A percentile compares a stretch with the other conserved stretches of the same genome.
phyloP scores from a whole-genome alignment of 805 yeast species.

The Naumovozyma baii region DNA sequence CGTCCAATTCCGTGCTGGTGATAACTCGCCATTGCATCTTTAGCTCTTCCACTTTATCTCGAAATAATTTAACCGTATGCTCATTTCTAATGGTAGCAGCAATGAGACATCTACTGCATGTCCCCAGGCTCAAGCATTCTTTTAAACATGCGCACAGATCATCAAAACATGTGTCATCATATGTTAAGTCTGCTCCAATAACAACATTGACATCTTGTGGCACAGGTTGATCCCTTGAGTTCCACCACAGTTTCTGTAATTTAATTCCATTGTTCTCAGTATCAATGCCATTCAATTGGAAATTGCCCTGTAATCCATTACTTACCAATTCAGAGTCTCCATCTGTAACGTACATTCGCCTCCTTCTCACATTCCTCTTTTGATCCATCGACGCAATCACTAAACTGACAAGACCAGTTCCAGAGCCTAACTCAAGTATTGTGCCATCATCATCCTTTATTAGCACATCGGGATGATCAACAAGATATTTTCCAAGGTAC shows the following conservation, averaged over 20 bases:
- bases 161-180: slow-evolving; percentile 55
- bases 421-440: slow-evolving; percentile 77
- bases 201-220: slow-evolving; percentile 41
- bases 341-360: slow-evolving; percentile 22
- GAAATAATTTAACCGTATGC: slow-evolving; percentile 40
- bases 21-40: slow-evolving; percentile 17
- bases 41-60: slow-evolving; percentile 21
- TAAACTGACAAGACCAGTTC: slow-evolving; percentile 64
- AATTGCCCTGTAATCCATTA: slow-evolving; percentile 28
- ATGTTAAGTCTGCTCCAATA: slow-evolving; percentile 73
- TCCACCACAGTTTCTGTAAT: slow-evolving; percentile 52
- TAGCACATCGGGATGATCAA: not conserved
- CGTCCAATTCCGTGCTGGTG: slow-evolving; percentile 14
- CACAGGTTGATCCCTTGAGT: slow-evolving; percentile 34
- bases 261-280: slow-evolving; percentile 9
- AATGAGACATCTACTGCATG: slow-evolving; percentile 30
- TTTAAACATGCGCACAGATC: slow-evolving; percentile 41
- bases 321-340: slow-evolving; percentile 25
- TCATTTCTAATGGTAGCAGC: slow-evolving; percentile 72
- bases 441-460: slow-evolving; percentile 2
- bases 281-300: slow-evolving; percentile 35
- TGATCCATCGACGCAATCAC: slow-evolving; percentile 9
- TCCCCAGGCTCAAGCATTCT: slow-evolving; percentile 12
- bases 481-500: slow-evolving; percentile 43
- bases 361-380: slow-evolving; percentile 1